Base-by-base conservation (phyloP, 2,329 filamentous ascomycete species). In the Ophiostoma montium region DNA sequence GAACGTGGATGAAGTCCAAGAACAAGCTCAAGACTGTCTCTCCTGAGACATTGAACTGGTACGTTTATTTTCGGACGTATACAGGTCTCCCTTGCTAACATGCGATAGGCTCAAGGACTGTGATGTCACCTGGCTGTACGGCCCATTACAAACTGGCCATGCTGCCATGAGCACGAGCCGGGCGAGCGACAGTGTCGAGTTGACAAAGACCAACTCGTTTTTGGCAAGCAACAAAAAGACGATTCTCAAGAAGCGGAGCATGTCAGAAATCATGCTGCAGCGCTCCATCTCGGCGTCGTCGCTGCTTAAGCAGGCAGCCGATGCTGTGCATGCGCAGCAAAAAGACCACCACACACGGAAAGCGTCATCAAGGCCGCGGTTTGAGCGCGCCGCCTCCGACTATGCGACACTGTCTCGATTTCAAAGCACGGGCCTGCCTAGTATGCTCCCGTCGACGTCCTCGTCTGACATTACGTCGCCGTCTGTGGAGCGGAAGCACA, bases 121-220 rank as follows among this genome's bases (percentile, higher is more conserved):
- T 63, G 90, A 98, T 64, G 88, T 95, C 31, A 95, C 90, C 42
- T 98, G 90, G 92, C 72, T 98, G 1, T 98, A 96, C 60, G 92
- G 92, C 0, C 92, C 92, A 12, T 67, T 95, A 45, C 90, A 95
- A 62, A 83, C 82, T 1, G 82, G 82, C 19, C 70, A 72, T 4
- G 75, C 71, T 49, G 76, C 72, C 23, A 62, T 76, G 12, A 70
- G 77, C 50, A 53, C 70, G 58, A 60, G 68, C 6, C 64, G 68
- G 54, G 55, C 61, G 12, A 57, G 52, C 21, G 59, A 55, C 47
- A 73, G 69, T 53, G 62, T 65, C 4, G 62, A 66, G 15, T 52
- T 77, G 15, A 75, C 72, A 27, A 73, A 76, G 57, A 68, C 68
- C 5, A 69, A 70, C 56, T 88, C 86, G 0, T 83, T 87, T 54